Base-by-base conservation (phyloP, 176 grass and related monocot genomes). In the Zea luxurians region DNA sequence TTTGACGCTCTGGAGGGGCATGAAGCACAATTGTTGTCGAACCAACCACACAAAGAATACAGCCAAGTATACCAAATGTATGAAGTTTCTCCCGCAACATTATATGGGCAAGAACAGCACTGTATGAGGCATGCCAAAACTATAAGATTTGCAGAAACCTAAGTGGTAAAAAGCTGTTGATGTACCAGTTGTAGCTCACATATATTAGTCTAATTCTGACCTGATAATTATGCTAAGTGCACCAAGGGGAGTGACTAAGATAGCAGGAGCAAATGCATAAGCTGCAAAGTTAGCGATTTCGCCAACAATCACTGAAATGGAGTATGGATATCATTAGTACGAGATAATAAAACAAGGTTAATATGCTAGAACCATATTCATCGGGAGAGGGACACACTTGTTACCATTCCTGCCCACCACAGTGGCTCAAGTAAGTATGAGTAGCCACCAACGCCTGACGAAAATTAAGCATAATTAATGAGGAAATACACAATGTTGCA, bases 181-280 rank as follows among this genome's bases (percentile, higher is more conserved):
- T 4, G 40, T 77, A 61, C 13, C 18, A 38, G 15, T 53, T 73
- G 2, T 58, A 79, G 5, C 75, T 72, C 50, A 52, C 61, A 73
- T 37, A 73, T 37, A 17, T 0, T 13, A 38, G 18, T 34, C 4
- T 21, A 47, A 50, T 61, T 43, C 50, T 7, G 48, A 85, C 95
- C 95, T 97, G 68, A 97, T 97, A 61, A 97, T 97, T 78, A 97
- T 92, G 78, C 95, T 97, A 69, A 97, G 89, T 50, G 95, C 95
- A 82, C 95, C 95, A 78, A 97, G 91, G 71, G 95, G 95, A 75
- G 95, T 97, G 48, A 97, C 95, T 80, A 97, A 78, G 71, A 97
- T 97, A 84, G 95, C 95, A 77, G 95, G 95, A 88, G 95, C 95
- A 80, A 97, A 97, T 46, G 95, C 95, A 13, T 97, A 97, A 54